phyloP scores from a whole-genome alignment of 139 green algal genomes.

The Zygnema cylindricum region DNA sequence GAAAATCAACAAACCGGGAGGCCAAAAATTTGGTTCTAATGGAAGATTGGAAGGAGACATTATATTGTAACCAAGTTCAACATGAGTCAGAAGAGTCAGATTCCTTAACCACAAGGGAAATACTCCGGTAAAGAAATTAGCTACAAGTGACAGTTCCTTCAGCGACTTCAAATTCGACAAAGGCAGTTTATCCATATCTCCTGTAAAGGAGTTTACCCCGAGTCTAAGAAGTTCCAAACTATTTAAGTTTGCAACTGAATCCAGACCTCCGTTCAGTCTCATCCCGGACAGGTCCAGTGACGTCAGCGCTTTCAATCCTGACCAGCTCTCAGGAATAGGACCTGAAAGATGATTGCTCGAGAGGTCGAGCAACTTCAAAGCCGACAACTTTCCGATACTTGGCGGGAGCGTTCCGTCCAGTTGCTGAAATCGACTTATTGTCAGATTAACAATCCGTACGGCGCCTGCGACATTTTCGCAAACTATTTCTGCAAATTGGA shows the following conservation, averaged over 20 bases:
- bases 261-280: not conserved
- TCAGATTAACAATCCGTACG: not conserved
- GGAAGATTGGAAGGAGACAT: not conserved
- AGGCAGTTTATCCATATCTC: not conserved
- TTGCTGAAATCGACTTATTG: not conserved
- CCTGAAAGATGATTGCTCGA: constrained; percentile 15
- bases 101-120: not conserved
- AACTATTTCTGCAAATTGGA: not conserved
- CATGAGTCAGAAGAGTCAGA: not conserved
- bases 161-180: not conserved
- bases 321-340: not conserved
- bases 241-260: not conserved
- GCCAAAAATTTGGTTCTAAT: not conserved
- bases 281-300: not conserved
- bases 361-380: not conserved
- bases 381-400: not conserved
- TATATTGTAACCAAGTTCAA: not conserved
- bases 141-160: not conserved
- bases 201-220: not conserved
- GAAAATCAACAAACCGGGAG: not conserved
- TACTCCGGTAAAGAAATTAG: not conserved
- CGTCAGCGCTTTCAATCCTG: not conserved
- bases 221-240: not conserved
- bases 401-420: not conserved
- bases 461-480: not conserved